A percentile compares a stretch with the other conserved stretches of the same genome.
Evolutionary conservation across 2,329 filamentous ascomycete species (phyloP).

Genomic region (Scorias spongiosa): DNA sequence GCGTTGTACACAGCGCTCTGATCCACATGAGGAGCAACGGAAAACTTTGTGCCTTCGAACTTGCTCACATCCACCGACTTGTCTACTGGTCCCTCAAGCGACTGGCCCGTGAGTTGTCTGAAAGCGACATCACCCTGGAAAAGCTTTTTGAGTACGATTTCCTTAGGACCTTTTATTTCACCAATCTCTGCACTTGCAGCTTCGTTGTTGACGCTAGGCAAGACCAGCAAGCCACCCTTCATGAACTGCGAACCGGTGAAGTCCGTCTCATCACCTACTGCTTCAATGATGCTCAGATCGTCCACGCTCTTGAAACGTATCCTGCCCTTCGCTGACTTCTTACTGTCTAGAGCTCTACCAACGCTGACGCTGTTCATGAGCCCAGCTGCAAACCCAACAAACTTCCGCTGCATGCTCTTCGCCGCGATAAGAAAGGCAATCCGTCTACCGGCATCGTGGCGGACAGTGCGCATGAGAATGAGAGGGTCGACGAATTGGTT

Average conservation of each 20-base stretch:
- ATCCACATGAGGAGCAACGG: slow-evolving; percentile 82
- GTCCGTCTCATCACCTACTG: slow-evolving; percentile 66
- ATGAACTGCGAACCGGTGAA: slow-evolving; percentile 60
- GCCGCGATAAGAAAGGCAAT: slow-evolving; percentile 88
- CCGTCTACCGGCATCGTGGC: slow-evolving; percentile 71
- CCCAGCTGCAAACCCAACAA: slow-evolving; percentile 76
- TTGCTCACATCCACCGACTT: slow-evolving; percentile 45
- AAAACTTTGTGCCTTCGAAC: slow-evolving; percentile 68
- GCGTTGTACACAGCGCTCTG: slow-evolving; percentile 88
- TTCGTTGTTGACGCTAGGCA: slow-evolving; percentile 70
- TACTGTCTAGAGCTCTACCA: slow-evolving; percentile 74
- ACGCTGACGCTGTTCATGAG: slow-evolving; percentile 87
- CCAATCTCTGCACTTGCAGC: slow-evolving; percentile 72
- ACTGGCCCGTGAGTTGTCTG: slow-evolving; percentile 66
- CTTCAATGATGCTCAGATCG: slow-evolving; percentile 63
- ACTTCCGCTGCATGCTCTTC: slow-evolving; percentile 79
- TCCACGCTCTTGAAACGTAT: slow-evolving; percentile 76
- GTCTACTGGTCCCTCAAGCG: slow-evolving; percentile 42
- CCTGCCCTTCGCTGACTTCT: slow-evolving; percentile 61
- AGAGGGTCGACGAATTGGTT: slow-evolving; percentile 97
- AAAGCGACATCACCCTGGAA: slow-evolving; percentile 66
- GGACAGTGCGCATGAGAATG: slow-evolving; percentile 79
- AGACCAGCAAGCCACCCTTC: slow-evolving; percentile 67
- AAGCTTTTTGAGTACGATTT: slow-evolving; percentile 72
- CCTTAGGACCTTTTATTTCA: slow-evolving; percentile 63